These are phyloP conservation scores for Ustilago shanxiensis DNA, from an alignment of 1,284 basidiomycete species.

Conservation along the genomic window DNA sequence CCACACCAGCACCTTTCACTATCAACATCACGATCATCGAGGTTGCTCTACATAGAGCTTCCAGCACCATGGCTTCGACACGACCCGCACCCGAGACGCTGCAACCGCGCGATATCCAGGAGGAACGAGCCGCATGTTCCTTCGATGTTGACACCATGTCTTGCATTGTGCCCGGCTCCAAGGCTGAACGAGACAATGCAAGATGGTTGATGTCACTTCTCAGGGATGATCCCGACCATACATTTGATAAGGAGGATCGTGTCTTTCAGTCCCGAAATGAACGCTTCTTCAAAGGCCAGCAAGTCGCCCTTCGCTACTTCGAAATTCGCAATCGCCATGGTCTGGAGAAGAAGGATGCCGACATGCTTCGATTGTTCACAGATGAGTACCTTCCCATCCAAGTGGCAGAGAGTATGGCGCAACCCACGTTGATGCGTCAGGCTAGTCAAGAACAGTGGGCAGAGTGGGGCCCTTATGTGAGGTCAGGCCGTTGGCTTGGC, in stretches of 20 bases:
- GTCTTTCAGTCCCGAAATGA: constrained; percentile 58
- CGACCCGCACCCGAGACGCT: constrained; percentile 50
- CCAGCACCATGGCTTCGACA: constrained; percentile 19
- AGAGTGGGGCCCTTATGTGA: constrained; percentile 50
- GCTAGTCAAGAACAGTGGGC: constrained; percentile 55
- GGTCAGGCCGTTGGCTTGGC: constrained; percentile 51
- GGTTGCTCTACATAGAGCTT: background rate
- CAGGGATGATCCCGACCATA: constrained; percentile 47
- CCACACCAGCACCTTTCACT: background rate
- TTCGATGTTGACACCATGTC: constrained; percentile 56
- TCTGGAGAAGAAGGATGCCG: constrained; percentile 57
- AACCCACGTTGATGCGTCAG: constrained; percentile 56
- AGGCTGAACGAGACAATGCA: constrained; percentile 45
- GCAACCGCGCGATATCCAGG: constrained; percentile 48
- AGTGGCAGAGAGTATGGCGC: constrained; percentile 60
- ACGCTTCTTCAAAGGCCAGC: constrained; percentile 54
- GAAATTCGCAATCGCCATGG: constrained; percentile 57
- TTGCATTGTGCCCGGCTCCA: constrained; percentile 54
- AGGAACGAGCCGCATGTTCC: constrained; percentile 49
- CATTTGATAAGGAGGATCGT: constrained; percentile 53
- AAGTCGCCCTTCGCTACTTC: constrained; percentile 55
- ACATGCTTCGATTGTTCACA: constrained; percentile 53
- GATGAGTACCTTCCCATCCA: constrained; percentile 62
- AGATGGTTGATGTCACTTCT: constrained; percentile 55
- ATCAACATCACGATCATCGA: background rate